These are phyloP conservation scores for Nectriaceae sp. DNA, from an alignment of 2,329 filamentous ascomycete species.

Conservation along the genomic window DNA sequence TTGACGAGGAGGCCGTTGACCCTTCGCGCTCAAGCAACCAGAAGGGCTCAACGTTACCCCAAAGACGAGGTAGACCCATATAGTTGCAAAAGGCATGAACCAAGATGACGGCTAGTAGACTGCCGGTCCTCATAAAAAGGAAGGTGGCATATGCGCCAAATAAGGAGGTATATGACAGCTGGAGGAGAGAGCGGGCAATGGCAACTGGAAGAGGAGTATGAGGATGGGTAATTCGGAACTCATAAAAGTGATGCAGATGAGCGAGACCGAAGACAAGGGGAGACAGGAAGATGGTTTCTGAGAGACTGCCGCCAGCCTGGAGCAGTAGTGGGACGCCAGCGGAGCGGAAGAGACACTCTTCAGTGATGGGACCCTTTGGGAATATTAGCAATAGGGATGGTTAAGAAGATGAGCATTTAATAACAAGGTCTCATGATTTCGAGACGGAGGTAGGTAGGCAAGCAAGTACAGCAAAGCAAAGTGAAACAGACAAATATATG, in stretches of 20 bases:
- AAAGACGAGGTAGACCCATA: conserved; percentile 85
- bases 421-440: background rate
- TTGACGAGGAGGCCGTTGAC: conserved; percentile 23
- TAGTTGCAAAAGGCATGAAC: conserved; percentile 91
- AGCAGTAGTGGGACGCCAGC: conserved; percentile 82
- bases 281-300: conserved; percentile 73
- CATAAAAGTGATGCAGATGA: conserved; percentile 94
- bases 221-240: conserved; percentile 82
- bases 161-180: conserved; percentile 86
- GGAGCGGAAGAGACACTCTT: conserved; percentile 92
- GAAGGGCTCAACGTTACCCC: conserved; percentile 69
- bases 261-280: conserved; percentile 91
- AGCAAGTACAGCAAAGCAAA: background rate
- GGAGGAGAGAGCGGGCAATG: conserved; percentile 73
- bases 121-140: conserved; percentile 82
- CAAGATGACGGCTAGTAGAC: conserved; percentile 71
- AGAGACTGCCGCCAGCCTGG: conserved; percentile 60
- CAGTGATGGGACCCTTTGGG: conserved; percentile 76
- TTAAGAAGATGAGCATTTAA: conserved; percentile 4
- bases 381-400: conserved; percentile 8
- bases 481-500: too few relatives aligned
- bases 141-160: conserved; percentile 96
- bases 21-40: conserved; percentile 34
- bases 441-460: background rate
- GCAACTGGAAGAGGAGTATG: conserved; percentile 63